Evolutionary conservation across 164 flowering plant genomes (phyloP), one percentile per base, ranked within the genome.

Genomic region (Saururus chinensis): DNA sequence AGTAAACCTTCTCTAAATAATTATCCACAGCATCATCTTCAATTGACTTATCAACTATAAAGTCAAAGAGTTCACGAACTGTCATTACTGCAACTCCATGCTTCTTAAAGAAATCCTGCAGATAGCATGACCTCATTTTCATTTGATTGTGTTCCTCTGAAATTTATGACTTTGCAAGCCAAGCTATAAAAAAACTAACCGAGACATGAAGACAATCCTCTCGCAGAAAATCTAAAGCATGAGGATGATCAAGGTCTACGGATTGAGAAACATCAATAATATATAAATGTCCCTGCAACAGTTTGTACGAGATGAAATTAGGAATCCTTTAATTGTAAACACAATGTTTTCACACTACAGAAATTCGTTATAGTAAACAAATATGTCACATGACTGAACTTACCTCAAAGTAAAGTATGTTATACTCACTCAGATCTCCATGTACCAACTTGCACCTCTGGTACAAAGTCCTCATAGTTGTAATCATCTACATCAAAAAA

Each of bases 371-470:
- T 30, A 30, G 37, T 6, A 30, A 30, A 30, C 37, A 30, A 30
- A 30, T 30, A 30, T 30, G 37, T 30, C 37, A 30, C 37, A 6
- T 30, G 37, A 30, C 37, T 6, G 6, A 30, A 30, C 37, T 30
- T 30, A 89, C 99, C 89, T 95, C 99, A 72, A 61, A 86, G 76
- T 87, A 87, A 23, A 95, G 90, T 64, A 95, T 84, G 67, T 95
- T 95, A 71, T 89, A 95, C 74, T 95, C 99, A 73, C 96, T 95
- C n/a, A 95, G 80, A 73, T 95, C 99, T 63, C 97, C 99, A 82
- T 95, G 99, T 48, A 95, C 99, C 72, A 95, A 73, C 70, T 91
- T 95, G 84, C 97, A 91, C 74, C 84, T 89, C 71, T 87, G 99
- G 75, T 86, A 95, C 61, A 95, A 70, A 17, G 82, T 84, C 40